A percentile compares a stretch with the other conserved stretches of the same genome.
Evolutionary conservation across 768 basidiomycete genomes (phyloP).

Genomic region (Asterophora parasitica): DNA sequence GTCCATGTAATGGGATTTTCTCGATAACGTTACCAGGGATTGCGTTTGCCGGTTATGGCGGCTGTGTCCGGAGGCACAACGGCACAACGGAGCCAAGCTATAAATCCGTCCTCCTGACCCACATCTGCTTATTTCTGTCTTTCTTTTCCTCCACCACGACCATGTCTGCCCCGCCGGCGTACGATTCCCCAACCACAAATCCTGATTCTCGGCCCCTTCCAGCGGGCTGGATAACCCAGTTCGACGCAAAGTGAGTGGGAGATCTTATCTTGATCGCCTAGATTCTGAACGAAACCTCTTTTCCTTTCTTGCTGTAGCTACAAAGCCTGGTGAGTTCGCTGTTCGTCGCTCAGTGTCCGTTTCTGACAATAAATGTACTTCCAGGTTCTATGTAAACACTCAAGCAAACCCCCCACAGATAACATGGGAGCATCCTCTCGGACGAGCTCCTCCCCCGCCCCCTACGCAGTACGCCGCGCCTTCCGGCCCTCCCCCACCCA

Average conservation of each 20-base stretch:
- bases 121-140: neutral
- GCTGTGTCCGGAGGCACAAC: constrained; percentile 3
- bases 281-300: constrained; percentile 10
- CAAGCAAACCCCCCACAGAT: constrained; percentile 55
- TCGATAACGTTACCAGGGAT: no score
- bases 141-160: constrained; percentile 1
- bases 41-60: constrained; percentile 7
- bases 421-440: constrained; percentile 69
- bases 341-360: neutral
- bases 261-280: constrained; percentile 21
- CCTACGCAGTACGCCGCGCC: constrained; percentile 37
- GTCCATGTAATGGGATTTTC: no score
- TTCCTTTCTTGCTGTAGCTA: constrained; percentile 44
- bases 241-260: constrained; percentile 55
- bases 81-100: neutral
- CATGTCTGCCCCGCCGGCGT: constrained; percentile 29
- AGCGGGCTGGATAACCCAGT: constrained; percentile 65
- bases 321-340: constrained; percentile 51
- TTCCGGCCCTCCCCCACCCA: constrained; percentile 41
- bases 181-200: constrained; percentile 40
- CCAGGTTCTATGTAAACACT: constrained; percentile 79
- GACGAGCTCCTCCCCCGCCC: constrained; percentile 38
- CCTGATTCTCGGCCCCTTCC: constrained; percentile 62
- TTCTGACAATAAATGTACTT: neutral
- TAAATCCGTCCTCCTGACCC: constrained; percentile 2